These are phyloP conservation scores for Colletotrichum tropicale DNA, from an alignment of 2,329 filamentous ascomycete species.

Conservation along the genomic window DNA sequence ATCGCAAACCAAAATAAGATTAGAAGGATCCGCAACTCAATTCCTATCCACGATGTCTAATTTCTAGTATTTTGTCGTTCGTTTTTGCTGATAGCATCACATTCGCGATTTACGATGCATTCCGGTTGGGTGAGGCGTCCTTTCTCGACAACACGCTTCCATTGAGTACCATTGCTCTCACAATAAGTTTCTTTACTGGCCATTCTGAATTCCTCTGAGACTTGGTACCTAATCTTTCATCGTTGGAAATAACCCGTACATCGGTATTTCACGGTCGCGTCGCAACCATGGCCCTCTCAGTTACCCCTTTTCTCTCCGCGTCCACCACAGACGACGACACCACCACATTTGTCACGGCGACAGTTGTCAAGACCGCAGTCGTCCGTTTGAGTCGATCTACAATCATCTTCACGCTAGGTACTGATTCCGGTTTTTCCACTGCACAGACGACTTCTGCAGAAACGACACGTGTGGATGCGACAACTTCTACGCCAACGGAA, in stretches of 20 bases:
- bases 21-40: background rate
- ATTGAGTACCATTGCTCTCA: background rate
- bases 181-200: background rate
- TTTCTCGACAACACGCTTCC: background rate
- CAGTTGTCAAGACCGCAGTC: background rate
- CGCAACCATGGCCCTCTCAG: background rate
- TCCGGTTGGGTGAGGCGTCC: background rate
- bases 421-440: background rate
- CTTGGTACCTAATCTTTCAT: fast-evolving
- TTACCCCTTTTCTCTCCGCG: background rate
- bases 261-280: background rate
- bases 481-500: background rate
- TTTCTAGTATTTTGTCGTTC: background rate
- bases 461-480: background rate
- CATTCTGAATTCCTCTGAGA: background rate
- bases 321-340: background rate
- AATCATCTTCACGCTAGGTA: background rate
- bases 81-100: background rate
- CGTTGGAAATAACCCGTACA: background rate
- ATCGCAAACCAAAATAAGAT: background rate
- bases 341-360: background rate
- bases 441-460: background rate
- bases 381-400: background rate
- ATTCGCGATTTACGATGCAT: background rate
- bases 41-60: background rate